Base-by-base conservation (phyloP, 345 rosid species). In the Ailanthus altissimus region DNA sequence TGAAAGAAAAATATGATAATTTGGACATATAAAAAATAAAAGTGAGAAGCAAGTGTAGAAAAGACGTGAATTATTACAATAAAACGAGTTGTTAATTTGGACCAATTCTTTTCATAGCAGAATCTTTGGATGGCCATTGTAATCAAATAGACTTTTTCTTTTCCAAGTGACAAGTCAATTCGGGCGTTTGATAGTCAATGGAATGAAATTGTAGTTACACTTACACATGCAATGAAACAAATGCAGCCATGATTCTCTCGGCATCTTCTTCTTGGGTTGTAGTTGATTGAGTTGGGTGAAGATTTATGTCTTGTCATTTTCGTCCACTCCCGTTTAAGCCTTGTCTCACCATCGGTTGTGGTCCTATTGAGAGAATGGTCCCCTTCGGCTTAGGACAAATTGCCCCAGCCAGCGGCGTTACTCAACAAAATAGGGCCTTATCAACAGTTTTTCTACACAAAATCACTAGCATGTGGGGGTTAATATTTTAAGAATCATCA, bases 301-400 rank as follows among this genome's bases (percentile, higher is more conserved):
- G 50, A 79, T 50, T 65, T 18, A 56, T 78, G 88, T 81, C 76
- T 77, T 47, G 83, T 83, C 82, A 81, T 74, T 81, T 82, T 85
- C 86, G 73, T 50, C 67, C 66, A 67, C 74, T 72, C 77, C 77
- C 81, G 53, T 47, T 53, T 12, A 10, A 28, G 69, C 42, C 84
- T 78, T 68, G 73, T 71, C 68, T 76, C 42, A 40, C 59, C 76
- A 74, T 47, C 59, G 62, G 61, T 6, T 23, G 81, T 61, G 74
- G 86, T 82, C 84, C 83, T 47, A 32, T 32, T 2, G 11, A 43
- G 21, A 21, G 21, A 75, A 57, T 70, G 82, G 78, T 76, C 85
- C 81, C 70, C 8, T 60, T 6, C 62, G 45, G 71, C 53, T 67
- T 63, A 53, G 78, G 78, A 81, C 84, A 72, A 56, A 4, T 28